These are phyloP conservation scores for Sugiyamaella mastotermitis DNA, from an alignment of 805 yeast species.

Conservation along the genomic window DNA sequence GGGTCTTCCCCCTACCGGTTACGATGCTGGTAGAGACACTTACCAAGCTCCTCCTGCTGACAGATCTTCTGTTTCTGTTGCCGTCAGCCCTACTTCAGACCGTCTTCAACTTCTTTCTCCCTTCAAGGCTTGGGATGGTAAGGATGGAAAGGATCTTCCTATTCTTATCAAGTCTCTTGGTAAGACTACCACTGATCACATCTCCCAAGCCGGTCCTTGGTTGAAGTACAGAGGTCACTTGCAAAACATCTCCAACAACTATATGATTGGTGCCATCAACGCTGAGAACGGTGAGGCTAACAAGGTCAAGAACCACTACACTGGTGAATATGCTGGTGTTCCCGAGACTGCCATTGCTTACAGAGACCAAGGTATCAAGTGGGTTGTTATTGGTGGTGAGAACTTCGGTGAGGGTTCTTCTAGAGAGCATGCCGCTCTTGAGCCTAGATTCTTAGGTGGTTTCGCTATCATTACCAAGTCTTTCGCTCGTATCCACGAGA, in stretches of 20 bases:
- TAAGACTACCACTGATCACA: constrained; percentile 98
- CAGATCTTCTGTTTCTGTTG: constrained; percentile 67
- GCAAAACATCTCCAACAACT: constrained; percentile 97
- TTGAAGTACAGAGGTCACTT: constrained; percentile 99
- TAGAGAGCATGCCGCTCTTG: constrained; percentile 99
- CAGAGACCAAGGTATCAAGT: constrained; percentile 85
- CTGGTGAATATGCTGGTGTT: constrained; percentile 89
- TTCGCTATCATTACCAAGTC: constrained; percentile 96
- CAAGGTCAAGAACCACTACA: constrained; percentile 81
- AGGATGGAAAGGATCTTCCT: constrained; percentile 84
- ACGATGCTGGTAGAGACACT: constrained; percentile 89
- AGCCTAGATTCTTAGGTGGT: constrained; percentile 99
- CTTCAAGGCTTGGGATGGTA: constrained; percentile 94
- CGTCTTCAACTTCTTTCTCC: constrained; percentile 94
- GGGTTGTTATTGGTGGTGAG: constrained; percentile 99
- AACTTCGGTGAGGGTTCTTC: constrained; percentile 99
- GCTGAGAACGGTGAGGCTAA: constrained; percentile 95
- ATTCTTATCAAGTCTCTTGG: constrained; percentile 94
- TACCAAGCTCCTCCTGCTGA: constrained; percentile 96
- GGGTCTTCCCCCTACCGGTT: constrained; percentile 85
- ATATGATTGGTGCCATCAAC: constrained; percentile 99
- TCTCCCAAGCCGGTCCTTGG: constrained; percentile 99
- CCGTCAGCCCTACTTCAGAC: constrained; percentile 83
- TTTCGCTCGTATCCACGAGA: constrained; percentile 98
- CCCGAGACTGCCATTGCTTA: constrained; percentile 95